Evolutionary conservation across 768 basidiomycete species (phyloP).

Genomic region (Krasilnikovozyma curviuscula): DNA sequence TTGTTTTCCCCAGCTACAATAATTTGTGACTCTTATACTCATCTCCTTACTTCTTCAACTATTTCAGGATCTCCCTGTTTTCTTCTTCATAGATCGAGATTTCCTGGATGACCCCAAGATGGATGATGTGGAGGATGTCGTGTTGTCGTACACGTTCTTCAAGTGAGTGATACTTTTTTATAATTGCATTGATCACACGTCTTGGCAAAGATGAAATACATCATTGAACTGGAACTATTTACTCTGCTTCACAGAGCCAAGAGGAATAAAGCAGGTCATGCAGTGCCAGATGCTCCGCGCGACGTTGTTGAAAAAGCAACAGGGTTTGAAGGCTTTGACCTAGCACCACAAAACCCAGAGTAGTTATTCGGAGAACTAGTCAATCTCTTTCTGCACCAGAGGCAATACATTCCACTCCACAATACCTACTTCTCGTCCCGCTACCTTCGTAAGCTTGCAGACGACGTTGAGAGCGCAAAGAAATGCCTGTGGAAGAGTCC

Average conservation of each 20-base stretch:
- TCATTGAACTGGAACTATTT: no score
- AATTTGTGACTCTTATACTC: no score
- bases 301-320: constrained; percentile 59
- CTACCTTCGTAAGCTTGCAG: no score
- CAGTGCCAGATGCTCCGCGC: constrained; percentile 76
- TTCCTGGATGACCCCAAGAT: constrained; percentile 81
- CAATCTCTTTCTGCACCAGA: no score
- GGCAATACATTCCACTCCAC: no score
- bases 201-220: not conserved
- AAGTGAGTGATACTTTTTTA: constrained; percentile 35
- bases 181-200: not conserved
- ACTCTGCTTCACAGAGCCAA: constrained; percentile 57
- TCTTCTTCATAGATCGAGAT: constrained; percentile 98
- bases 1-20: no score
- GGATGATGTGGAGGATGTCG: constrained; percentile 69
- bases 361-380: no score
- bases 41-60: no score
- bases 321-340: constrained; percentile 33
- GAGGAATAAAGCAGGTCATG: constrained; percentile 61
- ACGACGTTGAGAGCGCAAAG: no score
- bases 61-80: constrained; percentile 93
- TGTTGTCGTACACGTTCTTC: constrained; percentile 96
- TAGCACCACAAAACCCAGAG: no score
- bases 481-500: no score
- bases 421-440: no score